Conservation (phyloP, 1,284 basidiomycete genomes). For the Tylopilus sp. region DNA sequence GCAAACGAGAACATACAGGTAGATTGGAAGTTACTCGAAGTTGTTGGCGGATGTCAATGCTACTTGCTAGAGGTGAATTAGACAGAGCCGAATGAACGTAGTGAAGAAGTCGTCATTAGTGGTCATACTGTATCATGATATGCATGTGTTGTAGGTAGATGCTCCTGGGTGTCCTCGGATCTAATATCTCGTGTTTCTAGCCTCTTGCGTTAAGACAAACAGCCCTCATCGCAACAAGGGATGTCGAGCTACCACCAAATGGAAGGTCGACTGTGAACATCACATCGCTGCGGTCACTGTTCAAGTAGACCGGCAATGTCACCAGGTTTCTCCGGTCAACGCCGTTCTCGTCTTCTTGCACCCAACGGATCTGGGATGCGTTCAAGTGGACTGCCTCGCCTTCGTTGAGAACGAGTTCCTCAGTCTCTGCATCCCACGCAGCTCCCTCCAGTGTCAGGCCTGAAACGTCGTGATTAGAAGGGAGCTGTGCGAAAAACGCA, state of each 20-base stretch:
- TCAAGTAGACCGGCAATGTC: slow-evolving; percentile 89
- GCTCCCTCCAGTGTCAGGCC: slow-evolving; percentile 87
- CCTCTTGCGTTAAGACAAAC: slow-evolving; percentile 77
- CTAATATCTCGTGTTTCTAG: slow-evolving; percentile 29
- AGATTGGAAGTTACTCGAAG: slow-evolving; percentile 73
- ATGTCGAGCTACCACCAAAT: slow-evolving; percentile 61
- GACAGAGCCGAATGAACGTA: slow-evolving; percentile 2
- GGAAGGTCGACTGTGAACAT: slow-evolving; percentile 83
- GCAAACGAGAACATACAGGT: slow-evolving; percentile 70
- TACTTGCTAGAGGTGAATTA: slow-evolving; percentile 17
- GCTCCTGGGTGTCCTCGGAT: slow-evolving; percentile 16
- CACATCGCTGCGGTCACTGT: slow-evolving; percentile 84
- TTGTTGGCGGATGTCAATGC: slow-evolving; percentile 52
- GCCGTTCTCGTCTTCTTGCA: slow-evolving; percentile 55
- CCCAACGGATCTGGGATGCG: slow-evolving; percentile 82
- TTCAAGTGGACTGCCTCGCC: slow-evolving; percentile 74
- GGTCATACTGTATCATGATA: slow-evolving; percentile 17
- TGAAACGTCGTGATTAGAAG: slow-evolving; percentile 33
- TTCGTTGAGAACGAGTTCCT: slow-evolving; percentile 73
- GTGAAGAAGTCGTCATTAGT: slow-evolving; percentile 23
- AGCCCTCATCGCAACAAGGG: slow-evolving; percentile 73
- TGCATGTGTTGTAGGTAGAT: slow-evolving; percentile 24
- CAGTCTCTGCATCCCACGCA: slow-evolving; percentile 53
- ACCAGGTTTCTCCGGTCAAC: slow-evolving; percentile 44
- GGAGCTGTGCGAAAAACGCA: not conserved